These are phyloP conservation scores for Aureobasidium sp. DNA, from an alignment of 2,329 filamentous ascomycete genomes.

Conservation along the genomic window DNA sequence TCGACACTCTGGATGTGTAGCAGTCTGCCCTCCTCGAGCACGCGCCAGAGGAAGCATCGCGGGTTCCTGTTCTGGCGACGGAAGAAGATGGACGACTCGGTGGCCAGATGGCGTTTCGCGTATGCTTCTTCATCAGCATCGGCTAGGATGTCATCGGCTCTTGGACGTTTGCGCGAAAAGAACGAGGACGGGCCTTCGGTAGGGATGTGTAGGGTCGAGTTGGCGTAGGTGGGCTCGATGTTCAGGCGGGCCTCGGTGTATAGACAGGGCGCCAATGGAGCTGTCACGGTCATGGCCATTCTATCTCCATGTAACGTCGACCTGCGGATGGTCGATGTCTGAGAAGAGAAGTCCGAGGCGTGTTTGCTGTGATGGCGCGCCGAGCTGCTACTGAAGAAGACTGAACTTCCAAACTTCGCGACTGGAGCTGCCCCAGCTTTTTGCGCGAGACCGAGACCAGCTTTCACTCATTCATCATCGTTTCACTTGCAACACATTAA, in stretches of 20 bases:
- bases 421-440: neutral
- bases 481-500: neutral
- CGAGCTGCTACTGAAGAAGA: neutral
- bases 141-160: constrained; percentile 28
- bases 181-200: constrained; percentile 31
- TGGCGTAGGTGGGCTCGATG: constrained; percentile 62
- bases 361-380: neutral
- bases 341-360: neutral
- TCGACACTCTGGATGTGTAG: constrained; percentile 80
- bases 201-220: constrained; percentile 60
- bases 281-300: constrained; percentile 44
- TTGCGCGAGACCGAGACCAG: no score
- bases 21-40: constrained; percentile 69
- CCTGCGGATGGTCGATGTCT: neutral
- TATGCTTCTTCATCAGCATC: constrained; percentile 64
- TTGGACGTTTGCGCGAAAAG: constrained; percentile 23
- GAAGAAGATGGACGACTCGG: constrained; percentile 75
- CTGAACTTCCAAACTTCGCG: neutral
- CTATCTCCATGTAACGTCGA: neutral
- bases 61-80: constrained; percentile 67
- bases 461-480: neutral
- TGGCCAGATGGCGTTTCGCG: constrained; percentile 63
- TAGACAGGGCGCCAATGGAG: constrained; percentile 53
- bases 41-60: constrained; percentile 81
- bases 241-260: constrained; percentile 85